Conservation (phyloP, 2,329 filamentous ascomycete species). For the Sporothrix variecibatus region DNA sequence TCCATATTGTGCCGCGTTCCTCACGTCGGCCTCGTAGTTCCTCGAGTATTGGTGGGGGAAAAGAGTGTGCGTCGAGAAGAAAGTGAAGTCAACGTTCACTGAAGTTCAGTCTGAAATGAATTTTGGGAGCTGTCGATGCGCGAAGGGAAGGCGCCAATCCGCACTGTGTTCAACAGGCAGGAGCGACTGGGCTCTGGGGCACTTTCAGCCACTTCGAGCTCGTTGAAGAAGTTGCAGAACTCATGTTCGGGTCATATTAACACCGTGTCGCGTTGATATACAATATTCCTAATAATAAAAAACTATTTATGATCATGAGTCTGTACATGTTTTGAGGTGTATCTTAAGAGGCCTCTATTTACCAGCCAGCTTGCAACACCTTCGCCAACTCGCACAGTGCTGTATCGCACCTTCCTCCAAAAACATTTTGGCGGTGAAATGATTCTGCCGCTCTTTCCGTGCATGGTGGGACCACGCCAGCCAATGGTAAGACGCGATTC, state of each 20-base stretch:
- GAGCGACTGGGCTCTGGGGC: not conserved
- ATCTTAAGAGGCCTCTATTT: not conserved
- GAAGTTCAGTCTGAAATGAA: constrained; percentile 1
- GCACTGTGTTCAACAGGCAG: constrained; percentile 4
- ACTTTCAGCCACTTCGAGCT: not conserved
- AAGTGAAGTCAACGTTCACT: not conserved
- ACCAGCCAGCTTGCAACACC: not conserved
- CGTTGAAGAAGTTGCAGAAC: not conserved
- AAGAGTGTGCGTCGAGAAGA: not conserved
- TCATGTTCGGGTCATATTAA: not conserved
- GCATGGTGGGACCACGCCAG: not conserved
- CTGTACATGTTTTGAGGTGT: not conserved
- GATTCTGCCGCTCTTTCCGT: constrained; percentile 29
- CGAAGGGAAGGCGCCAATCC: not conserved
- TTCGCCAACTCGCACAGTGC: constrained; percentile 2
- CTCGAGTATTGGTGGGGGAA: not conserved
- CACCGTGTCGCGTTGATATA: not conserved
- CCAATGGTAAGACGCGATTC: constrained; percentile 27
- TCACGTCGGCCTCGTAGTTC: not conserved
- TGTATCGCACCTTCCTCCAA: not conserved
- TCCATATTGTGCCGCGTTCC: constrained; percentile 31
- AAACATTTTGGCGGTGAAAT: constrained; percentile 30
- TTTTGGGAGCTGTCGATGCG: not conserved
- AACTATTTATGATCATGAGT: not conserved
- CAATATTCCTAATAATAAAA: not conserved